Evolutionary conservation across 1,284 basidiomycete species (phyloP).

Genomic region (Boletus sp.): DNA sequence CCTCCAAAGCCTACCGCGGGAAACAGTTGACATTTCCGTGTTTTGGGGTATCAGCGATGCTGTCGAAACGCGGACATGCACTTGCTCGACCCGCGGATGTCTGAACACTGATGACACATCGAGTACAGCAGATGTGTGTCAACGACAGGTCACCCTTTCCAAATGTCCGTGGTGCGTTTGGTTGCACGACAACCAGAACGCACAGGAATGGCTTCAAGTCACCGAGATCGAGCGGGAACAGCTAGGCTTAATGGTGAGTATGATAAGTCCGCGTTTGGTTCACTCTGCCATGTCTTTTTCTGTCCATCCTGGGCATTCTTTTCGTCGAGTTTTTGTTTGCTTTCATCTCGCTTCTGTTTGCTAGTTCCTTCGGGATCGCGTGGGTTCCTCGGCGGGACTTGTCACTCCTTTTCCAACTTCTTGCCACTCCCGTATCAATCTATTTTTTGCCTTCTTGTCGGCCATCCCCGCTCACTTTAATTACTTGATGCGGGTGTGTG

Average conservation of each 20-base stretch:
- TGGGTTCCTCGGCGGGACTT: slow-evolving; percentile 8
- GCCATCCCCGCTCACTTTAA: slow-evolving; percentile 9
- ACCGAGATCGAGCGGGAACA: slow-evolving; percentile 42
- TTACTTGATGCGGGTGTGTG: slow-evolving; percentile 15
- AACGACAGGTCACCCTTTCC: slow-evolving; percentile 11
- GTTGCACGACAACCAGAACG: slow-evolving; percentile 36
- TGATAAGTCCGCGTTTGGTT: slow-evolving; percentile 10
- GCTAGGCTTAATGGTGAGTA: slow-evolving; percentile 28
- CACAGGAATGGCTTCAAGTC: slow-evolving; percentile 43
- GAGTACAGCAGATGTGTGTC: neutral
- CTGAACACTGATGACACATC: slow-evolving; percentile 5
- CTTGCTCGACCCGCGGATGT: slow-evolving; percentile 15
- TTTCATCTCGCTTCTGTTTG: slow-evolving; percentile 10
- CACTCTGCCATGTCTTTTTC: slow-evolving; percentile 1
- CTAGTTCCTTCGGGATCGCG: slow-evolving; percentile 12
- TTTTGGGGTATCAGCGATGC: slow-evolving; percentile 51
- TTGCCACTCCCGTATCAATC: slow-evolving; percentile 6
- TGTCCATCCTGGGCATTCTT: neutral
- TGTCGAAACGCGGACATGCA: slow-evolving; percentile 16
- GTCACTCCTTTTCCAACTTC: slow-evolving; percentile 7
- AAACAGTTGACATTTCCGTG: slow-evolving; percentile 53
- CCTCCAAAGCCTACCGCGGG: slow-evolving; percentile 57
- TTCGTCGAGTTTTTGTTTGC: slow-evolving; percentile 1
- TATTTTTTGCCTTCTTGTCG: slow-evolving; percentile 1
- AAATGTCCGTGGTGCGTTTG: slow-evolving; percentile 22